These are phyloP conservation scores for Salix arbutifolia DNA, from an alignment of 345 rosid genomes.

Conservation along the genomic window DNA sequence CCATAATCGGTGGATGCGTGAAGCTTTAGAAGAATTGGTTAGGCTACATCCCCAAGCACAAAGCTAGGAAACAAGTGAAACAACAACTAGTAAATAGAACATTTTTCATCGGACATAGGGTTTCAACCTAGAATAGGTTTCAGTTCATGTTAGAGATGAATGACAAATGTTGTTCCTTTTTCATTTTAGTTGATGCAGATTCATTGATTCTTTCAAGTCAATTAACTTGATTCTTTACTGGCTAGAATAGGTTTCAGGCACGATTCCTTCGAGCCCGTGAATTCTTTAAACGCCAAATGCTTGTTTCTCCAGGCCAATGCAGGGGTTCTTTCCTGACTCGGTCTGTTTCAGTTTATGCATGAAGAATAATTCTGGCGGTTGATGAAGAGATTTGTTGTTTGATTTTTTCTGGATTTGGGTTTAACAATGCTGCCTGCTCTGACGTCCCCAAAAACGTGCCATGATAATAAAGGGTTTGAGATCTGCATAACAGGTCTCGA, in stretches of 20 bases:
- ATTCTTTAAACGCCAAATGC: not conserved
- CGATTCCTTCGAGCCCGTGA: not conserved
- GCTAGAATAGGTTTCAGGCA: not conserved
- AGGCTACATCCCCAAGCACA: not conserved
- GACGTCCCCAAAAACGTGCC: rapidly evolving
- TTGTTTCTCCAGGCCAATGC: not conserved
- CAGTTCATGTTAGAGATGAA: not conserved
- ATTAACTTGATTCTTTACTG: not conserved
- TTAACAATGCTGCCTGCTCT: not conserved
- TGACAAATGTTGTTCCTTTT: too few species aligned
- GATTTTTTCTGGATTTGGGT: not conserved
- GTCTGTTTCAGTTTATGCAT: not conserved
- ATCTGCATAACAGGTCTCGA: too few species aligned
- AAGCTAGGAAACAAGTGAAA: not conserved
- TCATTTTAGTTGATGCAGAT: not conserved
- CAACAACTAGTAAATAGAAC: too few species aligned
- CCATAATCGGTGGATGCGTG: constrained; percentile 49
- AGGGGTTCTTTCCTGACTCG: not conserved
- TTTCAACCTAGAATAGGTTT: not conserved
- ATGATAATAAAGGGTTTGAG: too few species aligned
- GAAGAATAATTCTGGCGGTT: not conserved
- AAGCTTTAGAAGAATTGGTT: constrained; percentile 49
- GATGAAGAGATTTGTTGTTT: not conserved
- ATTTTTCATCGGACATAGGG: too few species aligned
- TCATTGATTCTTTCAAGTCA: constrained; percentile 11